A percentile compares a stretch with the other conserved stretches of the same genome.
Evolutionary conservation across 495 filamentous ascomycete genomes (phyloP).

Genomic region (Daldinia decipiens): DNA sequence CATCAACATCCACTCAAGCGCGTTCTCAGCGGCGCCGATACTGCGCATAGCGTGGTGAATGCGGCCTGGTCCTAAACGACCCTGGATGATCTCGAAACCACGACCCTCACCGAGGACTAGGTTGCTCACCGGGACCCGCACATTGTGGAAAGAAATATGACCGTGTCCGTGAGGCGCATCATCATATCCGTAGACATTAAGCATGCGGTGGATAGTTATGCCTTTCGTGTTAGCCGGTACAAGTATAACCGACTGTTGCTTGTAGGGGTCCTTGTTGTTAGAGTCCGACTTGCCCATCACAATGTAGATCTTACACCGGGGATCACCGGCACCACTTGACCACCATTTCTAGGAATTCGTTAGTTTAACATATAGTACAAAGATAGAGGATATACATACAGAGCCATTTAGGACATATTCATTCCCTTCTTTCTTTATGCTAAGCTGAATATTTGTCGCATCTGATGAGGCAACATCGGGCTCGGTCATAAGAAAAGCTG

Average conservation of each 20-base stretch:
- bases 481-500: slow-evolving; percentile 95
- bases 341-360: slow-evolving; percentile 82
- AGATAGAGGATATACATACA: slow-evolving; percentile 55
- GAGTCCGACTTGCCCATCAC: slow-evolving; percentile 90
- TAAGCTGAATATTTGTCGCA: slow-evolving; percentile 86
- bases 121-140: slow-evolving; percentile 79
- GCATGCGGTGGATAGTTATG: slow-evolving; percentile 84
- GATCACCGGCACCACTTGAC: slow-evolving; percentile 91
- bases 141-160: slow-evolving; percentile 85
- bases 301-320: slow-evolving; percentile 87
- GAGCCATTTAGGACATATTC: slow-evolving; percentile 88
- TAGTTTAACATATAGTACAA: neutral
- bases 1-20: slow-evolving; percentile 88
- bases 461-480: slow-evolving; percentile 86
- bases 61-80: slow-evolving; percentile 87
- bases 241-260: slow-evolving; percentile 88
- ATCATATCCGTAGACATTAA: slow-evolving; percentile 92
- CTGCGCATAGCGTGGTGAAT: slow-evolving; percentile 96
- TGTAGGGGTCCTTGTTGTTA: slow-evolving; percentile 76
- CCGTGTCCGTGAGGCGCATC: slow-evolving; percentile 95
- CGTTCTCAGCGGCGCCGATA: slow-evolving; percentile 85
- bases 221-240: slow-evolving; percentile 80
- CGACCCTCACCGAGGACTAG: slow-evolving; percentile 89
- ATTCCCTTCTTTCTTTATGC: slow-evolving; percentile 81
- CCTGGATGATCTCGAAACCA: slow-evolving; percentile 97